Percentiles rank a stretch among this genome's conserved stretches.
Evolutionary conservation across 164 flowering plant species (phyloP).

Genomic region (Malania oleifera): DNA sequence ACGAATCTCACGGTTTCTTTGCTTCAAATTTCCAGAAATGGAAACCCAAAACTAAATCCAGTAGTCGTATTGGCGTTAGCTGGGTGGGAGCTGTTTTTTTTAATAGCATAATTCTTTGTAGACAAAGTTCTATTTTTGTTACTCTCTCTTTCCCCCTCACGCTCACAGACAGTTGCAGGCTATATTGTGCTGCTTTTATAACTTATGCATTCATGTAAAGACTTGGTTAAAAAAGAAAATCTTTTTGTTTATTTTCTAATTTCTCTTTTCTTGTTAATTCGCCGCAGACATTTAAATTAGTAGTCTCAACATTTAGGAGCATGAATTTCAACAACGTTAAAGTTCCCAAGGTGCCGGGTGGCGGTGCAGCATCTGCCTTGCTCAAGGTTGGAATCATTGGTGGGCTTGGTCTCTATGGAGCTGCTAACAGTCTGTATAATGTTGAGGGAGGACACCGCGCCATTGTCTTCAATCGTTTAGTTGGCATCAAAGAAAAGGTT

Average conservation of each 20-base stretch:
- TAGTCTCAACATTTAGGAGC: neutral
- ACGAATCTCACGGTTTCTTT: no score
- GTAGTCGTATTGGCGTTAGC: no score
- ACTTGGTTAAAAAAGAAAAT: no score
- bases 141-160: no score
- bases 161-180: no score
- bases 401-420: slow-evolving; percentile 65
- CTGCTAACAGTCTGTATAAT: slow-evolving; percentile 77
- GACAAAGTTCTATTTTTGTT: no score
- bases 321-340: neutral
- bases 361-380: slow-evolving; percentile 42
- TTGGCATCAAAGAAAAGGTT: slow-evolving; percentile 86
- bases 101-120: no score
- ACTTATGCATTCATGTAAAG: neutral
- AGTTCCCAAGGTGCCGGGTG: neutral
- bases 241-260: neutral
- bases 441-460: slow-evolving; percentile 98
- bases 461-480: slow-evolving; percentile 77
- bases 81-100: no score
- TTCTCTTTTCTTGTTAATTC: neutral
- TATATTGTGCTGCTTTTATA: neutral
- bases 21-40: no score
- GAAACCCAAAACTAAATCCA: no score
- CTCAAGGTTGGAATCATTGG: slow-evolving; percentile 56
- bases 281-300: no score